These are phyloP conservation scores for Ceriops zippeliana DNA, from an alignment of 345 rosid species.

Conservation along the genomic window DNA sequence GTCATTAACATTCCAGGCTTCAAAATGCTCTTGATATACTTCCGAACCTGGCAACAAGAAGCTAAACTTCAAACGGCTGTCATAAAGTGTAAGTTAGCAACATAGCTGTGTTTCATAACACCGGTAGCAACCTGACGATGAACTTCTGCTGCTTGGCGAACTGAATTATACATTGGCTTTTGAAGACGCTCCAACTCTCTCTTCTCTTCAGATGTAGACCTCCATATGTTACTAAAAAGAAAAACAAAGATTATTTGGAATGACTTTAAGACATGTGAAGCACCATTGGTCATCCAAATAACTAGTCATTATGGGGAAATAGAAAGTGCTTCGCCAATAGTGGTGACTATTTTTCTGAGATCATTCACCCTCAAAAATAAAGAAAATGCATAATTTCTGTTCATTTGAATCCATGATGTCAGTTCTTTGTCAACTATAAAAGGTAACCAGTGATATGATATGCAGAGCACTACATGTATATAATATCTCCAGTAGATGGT, in stretches of 20 bases:
- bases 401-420: no score
- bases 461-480: no score
- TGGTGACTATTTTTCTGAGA: no score
- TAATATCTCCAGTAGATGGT: no score
- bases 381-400: no score
- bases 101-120: background rate
- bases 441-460: no score
- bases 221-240: conserved; percentile 75
- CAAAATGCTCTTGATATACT: conserved; percentile 70
- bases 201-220: conserved; percentile 94
- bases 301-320: background rate
- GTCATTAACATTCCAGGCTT: conserved; percentile 95
- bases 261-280: background rate
- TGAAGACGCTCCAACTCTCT: conserved; percentile 82
- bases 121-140: conserved; percentile 74
- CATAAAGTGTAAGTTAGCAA: background rate
- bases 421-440: no score
- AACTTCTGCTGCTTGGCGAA: conserved; percentile 96
- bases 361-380: no score
- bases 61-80: conserved; percentile 7
- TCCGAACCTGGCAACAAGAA: conserved; percentile 53
- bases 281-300: background rate
- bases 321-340: no score
- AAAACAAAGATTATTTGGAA: background rate
- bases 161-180: conserved; percentile 82